A percentile compares a stretch with the other conserved stretches of the same genome.
phyloP scores from a whole-genome alignment of 108 stramenopile genomes.

The Stephanodiscus minutulus region DNA sequence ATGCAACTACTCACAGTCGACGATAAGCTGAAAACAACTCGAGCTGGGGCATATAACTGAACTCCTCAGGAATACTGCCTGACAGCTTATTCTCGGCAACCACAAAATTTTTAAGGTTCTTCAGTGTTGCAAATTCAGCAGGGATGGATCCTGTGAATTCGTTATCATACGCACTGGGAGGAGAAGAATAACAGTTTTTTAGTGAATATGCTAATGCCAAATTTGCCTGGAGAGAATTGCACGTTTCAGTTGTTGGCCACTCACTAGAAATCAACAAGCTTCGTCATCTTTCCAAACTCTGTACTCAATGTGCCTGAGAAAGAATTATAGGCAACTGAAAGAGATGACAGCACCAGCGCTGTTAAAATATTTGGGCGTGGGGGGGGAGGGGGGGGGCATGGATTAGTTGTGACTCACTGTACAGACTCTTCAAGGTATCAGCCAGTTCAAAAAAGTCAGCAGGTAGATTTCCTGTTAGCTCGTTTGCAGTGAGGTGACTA shows the following conservation, averaged over 20 bases:
- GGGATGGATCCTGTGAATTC: constrained; percentile 69
- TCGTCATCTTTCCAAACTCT: constrained; percentile 54
- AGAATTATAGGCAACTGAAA: constrained; percentile 54
- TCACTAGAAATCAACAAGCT: constrained; percentile 58
- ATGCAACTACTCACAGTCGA: constrained; percentile 11
- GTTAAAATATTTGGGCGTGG: neutral
- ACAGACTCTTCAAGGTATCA: constrained; percentile 42
- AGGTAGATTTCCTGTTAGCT: constrained; percentile 52
- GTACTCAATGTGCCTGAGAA: constrained; percentile 63
- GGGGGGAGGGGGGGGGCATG: neutral
- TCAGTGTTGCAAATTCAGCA: constrained; percentile 44
- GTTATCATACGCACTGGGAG: constrained; percentile 24
- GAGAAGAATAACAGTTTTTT: neutral
- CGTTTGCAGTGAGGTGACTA: constrained; percentile 49
- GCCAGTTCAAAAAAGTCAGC: constrained; percentile 54
- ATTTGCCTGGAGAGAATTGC: neutral
- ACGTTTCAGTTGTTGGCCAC: constrained; percentile 9
- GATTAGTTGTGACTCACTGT: constrained; percentile 16
- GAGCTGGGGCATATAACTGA: constrained; percentile 57
- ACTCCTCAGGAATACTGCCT: constrained; percentile 58
- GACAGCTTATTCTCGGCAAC: constrained; percentile 61
- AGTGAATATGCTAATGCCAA: constrained; percentile 27
- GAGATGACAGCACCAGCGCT: neutral
- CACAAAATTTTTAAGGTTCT: constrained; percentile 48
- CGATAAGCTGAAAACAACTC: constrained; percentile 52